These are phyloP conservation scores for Elsinoe fawcettii DNA, from an alignment of 2,329 filamentous ascomycete genomes.

Conservation along the genomic window DNA sequence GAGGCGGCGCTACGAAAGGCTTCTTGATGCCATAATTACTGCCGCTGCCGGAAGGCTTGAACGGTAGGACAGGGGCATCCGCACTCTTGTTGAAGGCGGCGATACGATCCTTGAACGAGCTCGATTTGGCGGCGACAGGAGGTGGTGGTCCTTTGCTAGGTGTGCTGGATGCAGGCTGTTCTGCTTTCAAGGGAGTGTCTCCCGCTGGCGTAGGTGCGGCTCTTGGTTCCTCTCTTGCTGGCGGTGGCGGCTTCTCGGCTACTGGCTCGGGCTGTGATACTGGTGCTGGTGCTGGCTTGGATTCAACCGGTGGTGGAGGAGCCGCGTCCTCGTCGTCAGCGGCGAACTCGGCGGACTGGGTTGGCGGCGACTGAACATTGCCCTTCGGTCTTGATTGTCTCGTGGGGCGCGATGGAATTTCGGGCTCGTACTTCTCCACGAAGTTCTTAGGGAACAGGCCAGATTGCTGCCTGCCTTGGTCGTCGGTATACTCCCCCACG, in stretches of 20 bases:
- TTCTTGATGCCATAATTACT: slow-evolving; percentile 77
- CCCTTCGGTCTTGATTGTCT: slow-evolving; percentile 63
- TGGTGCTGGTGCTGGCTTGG: slow-evolving; percentile 24
- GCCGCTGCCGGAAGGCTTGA: slow-evolving; percentile 65
- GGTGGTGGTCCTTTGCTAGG: slow-evolving; percentile 55
- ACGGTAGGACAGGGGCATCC: slow-evolving; percentile 78
- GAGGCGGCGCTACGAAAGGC: slow-evolving; percentile 90
- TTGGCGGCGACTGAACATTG: slow-evolving; percentile 34
- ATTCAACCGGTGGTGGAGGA: slow-evolving; percentile 24
- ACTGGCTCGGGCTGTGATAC: slow-evolving; percentile 32
- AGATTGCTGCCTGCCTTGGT: slow-evolving; percentile 63
- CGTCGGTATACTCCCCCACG: slow-evolving; percentile 75
- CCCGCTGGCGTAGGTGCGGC: slow-evolving; percentile 35
- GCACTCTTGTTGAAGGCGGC: slow-evolving; percentile 92
- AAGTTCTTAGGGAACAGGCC: slow-evolving; percentile 96
- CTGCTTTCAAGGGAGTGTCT: slow-evolving; percentile 21
- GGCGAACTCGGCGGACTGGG: slow-evolving; percentile 21
- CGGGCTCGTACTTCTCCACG: slow-evolving; percentile 91
- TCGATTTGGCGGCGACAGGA: slow-evolving; percentile 61
- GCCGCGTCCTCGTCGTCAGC: slow-evolving; percentile 25
- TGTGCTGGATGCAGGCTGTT: not conserved
- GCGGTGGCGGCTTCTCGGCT: not conserved
- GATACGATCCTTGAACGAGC: slow-evolving; percentile 91
- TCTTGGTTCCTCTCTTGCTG: slow-evolving; percentile 29
- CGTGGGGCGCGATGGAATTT: slow-evolving; percentile 75